Percentiles rank a stretch among this genome's conserved stretches.
Evolutionary conservation across 1,284 basidiomycete species (phyloP).

Genomic region (Xerocomus nothofagi): DNA sequence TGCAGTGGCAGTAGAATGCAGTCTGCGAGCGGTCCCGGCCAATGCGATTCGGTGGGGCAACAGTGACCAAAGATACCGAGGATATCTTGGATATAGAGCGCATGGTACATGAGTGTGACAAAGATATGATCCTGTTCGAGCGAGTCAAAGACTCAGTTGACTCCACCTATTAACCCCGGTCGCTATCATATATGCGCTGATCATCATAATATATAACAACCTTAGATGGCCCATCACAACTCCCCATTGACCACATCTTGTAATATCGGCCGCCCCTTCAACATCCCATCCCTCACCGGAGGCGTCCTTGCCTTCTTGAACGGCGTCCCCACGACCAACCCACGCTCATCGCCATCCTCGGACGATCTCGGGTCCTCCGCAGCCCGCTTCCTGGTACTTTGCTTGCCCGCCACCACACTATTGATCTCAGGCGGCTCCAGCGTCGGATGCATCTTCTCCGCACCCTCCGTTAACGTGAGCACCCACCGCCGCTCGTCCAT

Average conservation of each 20-base stretch:
- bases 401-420: constrained; percentile 6
- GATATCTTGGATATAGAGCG: not conserved
- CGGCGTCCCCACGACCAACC: constrained; percentile 7
- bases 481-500: constrained; percentile 76
- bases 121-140: not conserved
- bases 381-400: constrained; percentile 21
- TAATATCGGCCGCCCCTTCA: constrained; percentile 56
- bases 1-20: too few species aligned
- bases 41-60: not conserved
- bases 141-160: too few species aligned
- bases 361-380: not conserved
- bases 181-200: too few species aligned
- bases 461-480: constrained; percentile 51
- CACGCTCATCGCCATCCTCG: not conserved
- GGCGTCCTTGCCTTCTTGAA: constrained; percentile 40
- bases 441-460: constrained; percentile 52
- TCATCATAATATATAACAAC: not conserved
- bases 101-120: not conserved
- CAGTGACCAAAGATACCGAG: constrained; percentile 1
- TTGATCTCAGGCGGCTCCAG: constrained; percentile 19
- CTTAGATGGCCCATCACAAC: constrained; percentile 12
- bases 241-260: constrained; percentile 53
- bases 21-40: too few species aligned
- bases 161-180: too few species aligned
- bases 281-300: constrained; percentile 41